These are phyloP conservation scores for Ogataea ramenticola DNA, from an alignment of 805 yeast genomes.

Conservation along the genomic window DNA sequence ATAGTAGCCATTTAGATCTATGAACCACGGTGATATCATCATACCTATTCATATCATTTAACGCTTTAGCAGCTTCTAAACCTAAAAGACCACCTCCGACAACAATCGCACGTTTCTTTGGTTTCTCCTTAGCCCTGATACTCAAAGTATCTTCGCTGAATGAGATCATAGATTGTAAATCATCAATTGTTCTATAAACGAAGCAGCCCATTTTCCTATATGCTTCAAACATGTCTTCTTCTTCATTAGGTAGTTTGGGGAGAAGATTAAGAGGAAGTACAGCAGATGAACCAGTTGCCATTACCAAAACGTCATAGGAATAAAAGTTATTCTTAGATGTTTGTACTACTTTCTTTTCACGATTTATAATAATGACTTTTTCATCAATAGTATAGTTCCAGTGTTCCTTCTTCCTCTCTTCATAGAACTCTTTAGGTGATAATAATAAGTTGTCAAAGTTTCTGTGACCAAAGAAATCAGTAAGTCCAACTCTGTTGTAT, in stretches of 20 bases:
- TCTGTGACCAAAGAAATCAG: conserved; percentile 23
- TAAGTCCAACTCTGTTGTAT: conserved; percentile 30
- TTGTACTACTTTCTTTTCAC: conserved; percentile 6
- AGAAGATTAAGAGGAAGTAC: conserved; percentile 19
- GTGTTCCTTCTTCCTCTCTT: conserved; percentile 11
- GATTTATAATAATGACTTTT: conserved; percentile 12
- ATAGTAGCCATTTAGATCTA: conserved; percentile 26
- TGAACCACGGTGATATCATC: conserved; percentile 26
- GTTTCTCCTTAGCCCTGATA: neutral
- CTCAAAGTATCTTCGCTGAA: conserved; percentile 11
- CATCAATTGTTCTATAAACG: conserved; percentile 29
- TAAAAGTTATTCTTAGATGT: conserved; percentile 11
- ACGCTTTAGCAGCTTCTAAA: conserved; percentile 31
- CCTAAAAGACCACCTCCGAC: conserved; percentile 30
- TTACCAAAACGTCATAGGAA: conserved; percentile 21
- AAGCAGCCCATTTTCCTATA: conserved; percentile 25
- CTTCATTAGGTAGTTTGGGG: conserved; percentile 11
- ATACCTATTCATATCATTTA: conserved; percentile 23
- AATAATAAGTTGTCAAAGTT: conserved; percentile 19
- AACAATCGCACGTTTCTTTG: conserved; percentile 19
- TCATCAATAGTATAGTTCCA: conserved; percentile 21
- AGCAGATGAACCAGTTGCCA: conserved; percentile 28
- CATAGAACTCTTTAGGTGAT: conserved; percentile 20
- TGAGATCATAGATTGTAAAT: conserved; percentile 21
- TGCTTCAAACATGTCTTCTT: neutral